Percentiles rank a stretch among this genome's conserved stretches.
phyloP scores from a whole-genome alignment of 495 filamentous ascomycete species.

The Tuber magnatum region DNA sequence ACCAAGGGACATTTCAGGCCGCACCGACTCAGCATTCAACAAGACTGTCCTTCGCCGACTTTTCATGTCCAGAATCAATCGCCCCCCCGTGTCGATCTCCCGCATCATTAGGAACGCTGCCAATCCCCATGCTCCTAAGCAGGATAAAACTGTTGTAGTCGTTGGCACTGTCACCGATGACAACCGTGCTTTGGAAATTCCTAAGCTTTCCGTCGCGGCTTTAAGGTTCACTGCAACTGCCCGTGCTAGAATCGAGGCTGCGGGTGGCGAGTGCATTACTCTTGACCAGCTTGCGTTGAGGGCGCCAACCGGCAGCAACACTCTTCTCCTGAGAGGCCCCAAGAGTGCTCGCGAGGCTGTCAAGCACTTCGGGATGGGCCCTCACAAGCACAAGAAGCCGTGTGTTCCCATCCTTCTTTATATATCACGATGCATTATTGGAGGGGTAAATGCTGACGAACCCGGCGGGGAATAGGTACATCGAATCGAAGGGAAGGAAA shows the following conservation, averaged over 20 bases:
- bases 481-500: constrained; percentile 97
- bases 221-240: constrained; percentile 94
- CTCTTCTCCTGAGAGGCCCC: constrained; percentile 85
- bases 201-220: constrained; percentile 86
- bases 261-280: constrained; percentile 88
- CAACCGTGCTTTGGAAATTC: constrained; percentile 78
- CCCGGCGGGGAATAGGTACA: constrained; percentile 71
- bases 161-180: constrained; percentile 94
- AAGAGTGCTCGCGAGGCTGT: constrained; percentile 96
- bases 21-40: constrained; percentile 96
- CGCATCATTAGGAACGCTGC: constrained; percentile 67
- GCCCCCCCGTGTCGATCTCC: constrained; percentile 86
- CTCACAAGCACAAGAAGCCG: constrained; percentile 83
- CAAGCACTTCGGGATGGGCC: constrained; percentile 98
- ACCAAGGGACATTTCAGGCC: constrained; percentile 51
- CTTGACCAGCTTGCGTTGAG: constrained; percentile 92
- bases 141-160: constrained; percentile 84
- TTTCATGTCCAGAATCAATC: constrained; percentile 95
- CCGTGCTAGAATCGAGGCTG: constrained; percentile 81
- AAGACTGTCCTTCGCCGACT: constrained; percentile 91
- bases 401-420: constrained; percentile 44
- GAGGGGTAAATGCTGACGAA: constrained; percentile 38
- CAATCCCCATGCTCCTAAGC: constrained; percentile 50
- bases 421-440: not conserved
- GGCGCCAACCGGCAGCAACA: constrained; percentile 88